A percentile compares a stretch with the other conserved stretches of the same genome.
Conservation (phyloP, 768 basidiomycete species). For the Boletus speciosus region DNA sequence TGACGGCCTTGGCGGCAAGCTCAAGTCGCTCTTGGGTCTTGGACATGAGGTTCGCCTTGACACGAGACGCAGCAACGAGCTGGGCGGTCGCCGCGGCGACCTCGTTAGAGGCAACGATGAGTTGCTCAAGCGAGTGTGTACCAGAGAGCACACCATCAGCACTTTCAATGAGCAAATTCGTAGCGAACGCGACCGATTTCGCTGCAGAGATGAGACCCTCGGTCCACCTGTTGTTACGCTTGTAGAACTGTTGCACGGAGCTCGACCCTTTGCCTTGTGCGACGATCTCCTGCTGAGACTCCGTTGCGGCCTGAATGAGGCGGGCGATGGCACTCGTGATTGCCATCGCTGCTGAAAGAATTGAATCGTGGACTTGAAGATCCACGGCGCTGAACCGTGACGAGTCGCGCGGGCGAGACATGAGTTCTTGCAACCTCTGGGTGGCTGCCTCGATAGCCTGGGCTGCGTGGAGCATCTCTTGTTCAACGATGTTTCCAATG, state of each 20-base stretch:
- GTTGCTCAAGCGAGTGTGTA: slow-evolving; percentile 95
- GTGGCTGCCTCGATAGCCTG: slow-evolving; percentile 93
- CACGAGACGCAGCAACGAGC: slow-evolving; percentile 95
- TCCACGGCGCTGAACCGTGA: slow-evolving; percentile 88
- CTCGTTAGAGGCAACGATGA: slow-evolving; percentile 99
- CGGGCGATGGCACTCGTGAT: slow-evolving; percentile 95
- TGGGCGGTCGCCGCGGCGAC: slow-evolving; percentile 97
- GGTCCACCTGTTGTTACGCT: slow-evolving; percentile 99
- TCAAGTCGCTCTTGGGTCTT: slow-evolving; percentile 97
- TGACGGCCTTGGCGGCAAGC: slow-evolving; percentile 94
- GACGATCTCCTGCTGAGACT: slow-evolving; percentile 98
- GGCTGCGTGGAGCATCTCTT: slow-evolving; percentile 93
- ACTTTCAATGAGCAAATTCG: slow-evolving; percentile 91
- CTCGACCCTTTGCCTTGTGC: slow-evolving; percentile 91
- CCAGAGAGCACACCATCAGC: slow-evolving; percentile 97
- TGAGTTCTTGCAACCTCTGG: slow-evolving; percentile 83
- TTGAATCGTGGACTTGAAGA: slow-evolving; percentile 96
- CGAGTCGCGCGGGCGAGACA: slow-evolving; percentile 85
- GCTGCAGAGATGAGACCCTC: slow-evolving; percentile 98
- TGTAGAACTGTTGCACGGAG: slow-evolving; percentile 96
- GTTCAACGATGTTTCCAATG: slow-evolving; percentile 93
- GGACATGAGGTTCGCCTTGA: slow-evolving; percentile 97
- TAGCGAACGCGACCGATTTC: slow-evolving; percentile 96
- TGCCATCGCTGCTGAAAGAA: slow-evolving; percentile 87
- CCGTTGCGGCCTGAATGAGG: slow-evolving; percentile 94